These are phyloP conservation scores for Styphnolobium japonicum DNA, from an alignment of 306 rosid species.

Conservation along the genomic window DNA sequence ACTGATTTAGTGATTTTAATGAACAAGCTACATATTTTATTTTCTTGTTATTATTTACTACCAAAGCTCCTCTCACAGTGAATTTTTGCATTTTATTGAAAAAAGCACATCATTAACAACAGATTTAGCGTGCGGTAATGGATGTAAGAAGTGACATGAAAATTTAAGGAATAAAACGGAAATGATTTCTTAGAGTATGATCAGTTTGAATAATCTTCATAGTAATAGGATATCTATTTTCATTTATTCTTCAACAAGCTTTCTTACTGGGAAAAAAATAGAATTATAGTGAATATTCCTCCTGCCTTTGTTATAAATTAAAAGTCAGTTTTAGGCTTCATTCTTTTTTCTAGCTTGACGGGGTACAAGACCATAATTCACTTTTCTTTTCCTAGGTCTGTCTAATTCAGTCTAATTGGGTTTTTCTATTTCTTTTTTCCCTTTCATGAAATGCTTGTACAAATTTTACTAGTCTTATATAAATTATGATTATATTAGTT, in stretches of 20 bases:
- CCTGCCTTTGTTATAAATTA: neutral
- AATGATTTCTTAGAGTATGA: neutral
- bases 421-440: neutral
- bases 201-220: neutral
- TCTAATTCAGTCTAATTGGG: neutral
- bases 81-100: constrained; percentile 6
- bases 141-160: neutral
- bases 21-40: constrained; percentile 5
- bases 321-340: neutral
- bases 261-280: neutral
- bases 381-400: neutral
- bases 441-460: neutral
- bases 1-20: constrained; percentile 27
- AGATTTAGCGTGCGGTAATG: neutral
- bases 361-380: neutral
- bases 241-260: neutral
- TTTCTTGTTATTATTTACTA: constrained; percentile 1
- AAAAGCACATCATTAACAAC: neutral
- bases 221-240: neutral
- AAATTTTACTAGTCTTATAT: neutral
- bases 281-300: neutral
- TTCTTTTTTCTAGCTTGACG: constrained; percentile 3
- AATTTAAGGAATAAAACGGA: neutral
- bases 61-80: neutral
- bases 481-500: constrained; percentile 1